Evolutionary conservation across 2,329 filamentous ascomycete genomes (phyloP), one percentile per base, ranked within the genome.

Genomic region (Coleophoma eucalyptorum): DNA sequence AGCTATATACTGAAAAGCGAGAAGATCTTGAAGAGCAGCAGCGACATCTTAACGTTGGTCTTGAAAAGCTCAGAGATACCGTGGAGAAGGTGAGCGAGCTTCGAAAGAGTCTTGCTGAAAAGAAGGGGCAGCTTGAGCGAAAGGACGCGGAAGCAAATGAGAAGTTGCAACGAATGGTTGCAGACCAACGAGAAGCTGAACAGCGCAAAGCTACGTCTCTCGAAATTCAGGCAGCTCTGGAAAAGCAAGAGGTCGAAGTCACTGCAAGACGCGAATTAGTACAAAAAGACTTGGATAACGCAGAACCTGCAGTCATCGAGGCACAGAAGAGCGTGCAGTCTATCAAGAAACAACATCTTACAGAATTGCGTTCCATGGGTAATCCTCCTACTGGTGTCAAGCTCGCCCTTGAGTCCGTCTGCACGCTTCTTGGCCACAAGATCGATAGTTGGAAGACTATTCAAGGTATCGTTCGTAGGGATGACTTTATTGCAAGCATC

Each of bases 21-120:
- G 94, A 97, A 68, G 94, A 99, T 65, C 81, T 99, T 1, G 94
- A 99, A 69, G 94, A 99, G 67, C 94, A 99, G 69, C 94, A 99
- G 67, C 88, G 94, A 31, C 94, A 99, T 79, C 78, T 99, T 55
- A 99, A 99, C 63, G 92, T 97, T 50, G 95, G 94, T 78, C 81
- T 99, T 2, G 94, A 99, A 74, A 99, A 99, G 70, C 78, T 99
- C 26, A 83, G 90, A 60, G 94, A 97, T 71, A 99, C 94, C 2
- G 92, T 97, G 19, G 91, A 96, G 70, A 97, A 99, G 74, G 94
- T 99, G 50, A 86, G 90, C 54, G 93, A 97, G 68, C 78, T 99
- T 53, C 86, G 93, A 62, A 86, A 83, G 59, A 97, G 91, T 69
- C 79, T 99, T 51, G 92, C 92, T 1, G 86, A 95, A 70, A 99